Percentiles rank a stretch among this genome's conserved stretches.
phyloP scores from a whole-genome alignment of 441 rosid species.

The Pelargonium myrrhifolium region DNA sequence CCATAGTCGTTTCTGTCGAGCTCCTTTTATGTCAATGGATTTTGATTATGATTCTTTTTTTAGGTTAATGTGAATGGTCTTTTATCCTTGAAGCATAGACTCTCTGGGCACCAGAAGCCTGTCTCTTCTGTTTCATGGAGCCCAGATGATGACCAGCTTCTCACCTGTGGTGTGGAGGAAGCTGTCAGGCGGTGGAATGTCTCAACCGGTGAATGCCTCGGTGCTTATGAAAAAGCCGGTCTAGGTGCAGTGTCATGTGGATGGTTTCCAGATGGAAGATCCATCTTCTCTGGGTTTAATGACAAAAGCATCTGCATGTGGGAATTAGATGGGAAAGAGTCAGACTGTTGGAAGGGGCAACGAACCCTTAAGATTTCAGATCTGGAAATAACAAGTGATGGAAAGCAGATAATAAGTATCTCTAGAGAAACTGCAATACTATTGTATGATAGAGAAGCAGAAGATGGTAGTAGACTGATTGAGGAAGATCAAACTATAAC shows the following conservation, averaged over 20 bases:
- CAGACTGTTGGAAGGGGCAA: constrained; percentile 50
- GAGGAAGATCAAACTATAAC: constrained; percentile 46
- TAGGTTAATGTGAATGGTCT: constrained; percentile 48
- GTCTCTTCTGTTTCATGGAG: constrained; percentile 58
- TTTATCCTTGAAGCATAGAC: constrained; percentile 45
- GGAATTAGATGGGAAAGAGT: constrained; percentile 49
- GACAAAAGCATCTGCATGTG: constrained; percentile 52
- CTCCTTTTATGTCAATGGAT: not conserved
- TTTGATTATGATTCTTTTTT: constrained; percentile 3
- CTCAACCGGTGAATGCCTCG: constrained; percentile 50
- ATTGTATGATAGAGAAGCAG: constrained; percentile 41
- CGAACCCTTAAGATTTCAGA: constrained; percentile 46
- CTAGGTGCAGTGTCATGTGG: constrained; percentile 48
- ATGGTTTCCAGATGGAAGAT: constrained; percentile 50
- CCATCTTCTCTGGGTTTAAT: constrained; percentile 39
- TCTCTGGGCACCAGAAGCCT: constrained; percentile 57
- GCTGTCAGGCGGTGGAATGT: constrained; percentile 49
- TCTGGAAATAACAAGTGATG: constrained; percentile 51
- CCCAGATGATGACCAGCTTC: constrained; percentile 45
- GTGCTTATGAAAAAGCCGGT: constrained; percentile 43
- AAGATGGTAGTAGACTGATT: constrained; percentile 36
- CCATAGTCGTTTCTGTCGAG: not conserved
- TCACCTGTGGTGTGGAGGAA: constrained; percentile 59
- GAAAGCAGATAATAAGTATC: constrained; percentile 47
- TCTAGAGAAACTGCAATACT: constrained; percentile 44